Percentiles rank a stretch among this genome's conserved stretches.
Conservation (phyloP, 352 stramenopile genomes). For the Halophytophthora batemanensis region DNA sequence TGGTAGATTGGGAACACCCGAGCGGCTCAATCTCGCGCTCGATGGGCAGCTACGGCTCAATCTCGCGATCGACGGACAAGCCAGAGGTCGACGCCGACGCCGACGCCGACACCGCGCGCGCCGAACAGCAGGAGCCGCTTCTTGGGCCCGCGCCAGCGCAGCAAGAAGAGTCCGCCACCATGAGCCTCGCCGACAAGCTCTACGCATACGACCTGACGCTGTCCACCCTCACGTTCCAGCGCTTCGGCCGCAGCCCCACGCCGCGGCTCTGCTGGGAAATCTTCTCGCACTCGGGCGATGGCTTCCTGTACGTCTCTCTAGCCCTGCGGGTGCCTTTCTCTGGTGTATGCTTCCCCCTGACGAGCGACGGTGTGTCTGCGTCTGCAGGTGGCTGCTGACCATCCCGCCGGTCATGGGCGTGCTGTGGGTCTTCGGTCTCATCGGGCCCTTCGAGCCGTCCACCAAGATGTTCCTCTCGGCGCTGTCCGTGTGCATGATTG, state of each 20-base stretch:
- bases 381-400: slow-evolving; percentile 43
- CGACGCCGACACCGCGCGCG: slow-evolving; percentile 12
- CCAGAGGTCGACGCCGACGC: slow-evolving; percentile 17
- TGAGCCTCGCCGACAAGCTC: slow-evolving; percentile 55
- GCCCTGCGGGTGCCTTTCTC: no score
- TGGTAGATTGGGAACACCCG: no score
- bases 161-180: slow-evolving; percentile 12
- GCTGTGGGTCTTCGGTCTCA: slow-evolving; percentile 29
- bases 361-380: neutral
- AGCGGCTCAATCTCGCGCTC: neutral
- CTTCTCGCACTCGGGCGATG: slow-evolving; percentile 79
- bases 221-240: slow-evolving; percentile 67
- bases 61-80: slow-evolving; percentile 5
- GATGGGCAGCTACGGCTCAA: slow-evolving; percentile 31
- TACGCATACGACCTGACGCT: slow-evolving; percentile 77
- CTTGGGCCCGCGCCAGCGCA: neutral
- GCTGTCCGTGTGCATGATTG: slow-evolving; percentile 35
- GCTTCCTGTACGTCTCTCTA: slow-evolving; percentile 63
- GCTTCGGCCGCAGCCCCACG: slow-evolving; percentile 45
- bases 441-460: slow-evolving; percentile 25
- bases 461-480: slow-evolving; percentile 37
- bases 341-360: no score
- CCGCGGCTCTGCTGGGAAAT: slow-evolving; percentile 66
- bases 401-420: slow-evolving; percentile 38
- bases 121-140: slow-evolving; percentile 11